Conservation (phyloP, 176 grass and related monocot genomes). For the Phyllostachys edulis region DNA sequence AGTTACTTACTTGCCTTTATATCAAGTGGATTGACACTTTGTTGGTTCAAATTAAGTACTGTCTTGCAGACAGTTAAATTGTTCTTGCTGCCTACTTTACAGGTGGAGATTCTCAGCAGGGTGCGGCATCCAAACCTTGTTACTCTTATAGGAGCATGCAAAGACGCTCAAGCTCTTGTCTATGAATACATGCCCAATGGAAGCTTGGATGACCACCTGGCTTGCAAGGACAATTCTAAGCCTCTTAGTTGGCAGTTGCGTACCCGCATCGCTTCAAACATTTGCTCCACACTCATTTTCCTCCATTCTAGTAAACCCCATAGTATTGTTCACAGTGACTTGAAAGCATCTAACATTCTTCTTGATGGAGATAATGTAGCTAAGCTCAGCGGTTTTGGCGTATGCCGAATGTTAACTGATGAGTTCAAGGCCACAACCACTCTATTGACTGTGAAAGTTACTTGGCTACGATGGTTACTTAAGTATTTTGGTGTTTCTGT, state of each 20-base stretch:
- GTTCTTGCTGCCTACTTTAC: conserved; percentile 37
- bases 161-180: conserved; percentile 56
- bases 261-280: conserved; percentile 52
- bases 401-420: conserved; percentile 47
- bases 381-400: conserved; percentile 68
- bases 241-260: conserved; percentile 61
- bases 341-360: conserved; percentile 78
- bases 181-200: conserved; percentile 72
- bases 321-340: conserved; percentile 63
- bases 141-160: conserved; percentile 69
- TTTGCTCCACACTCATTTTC: conserved; percentile 64
- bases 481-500: too few species aligned
- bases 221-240: conserved; percentile 56
- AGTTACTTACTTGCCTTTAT: conserved; percentile 23
- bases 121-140: conserved; percentile 71
- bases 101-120: conserved; percentile 64
- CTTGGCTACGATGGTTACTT: too few species aligned
- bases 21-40: conserved; percentile 13
- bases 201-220: conserved; percentile 66
- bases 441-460: too few species aligned
- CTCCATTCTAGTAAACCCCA: conserved; percentile 61
- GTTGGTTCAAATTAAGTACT: conserved; percentile 21
- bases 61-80: background rate
- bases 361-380: conserved; percentile 62
- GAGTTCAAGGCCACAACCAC: conserved; percentile 62